Evolutionary conservation across 2,329 filamentous ascomycete genomes (phyloP), one percentile per base, ranked within the genome.

Genomic region (Ceratocystis lukuohia): DNA sequence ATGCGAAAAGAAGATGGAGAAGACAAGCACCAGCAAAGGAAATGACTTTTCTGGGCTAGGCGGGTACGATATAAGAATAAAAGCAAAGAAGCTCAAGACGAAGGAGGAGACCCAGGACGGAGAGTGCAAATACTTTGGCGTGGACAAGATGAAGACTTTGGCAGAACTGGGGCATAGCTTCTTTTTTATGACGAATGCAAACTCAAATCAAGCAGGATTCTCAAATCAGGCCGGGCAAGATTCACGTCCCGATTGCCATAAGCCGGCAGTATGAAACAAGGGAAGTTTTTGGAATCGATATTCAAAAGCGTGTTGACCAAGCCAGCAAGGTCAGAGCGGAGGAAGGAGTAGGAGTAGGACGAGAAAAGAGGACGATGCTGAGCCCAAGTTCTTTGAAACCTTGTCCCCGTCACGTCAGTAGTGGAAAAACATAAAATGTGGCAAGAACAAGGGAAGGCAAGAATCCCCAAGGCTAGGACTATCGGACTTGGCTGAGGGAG

Each of bases 201-300:
- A 37, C 56, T 59, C 56, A 59, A 59, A 59, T 37, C 56, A 59
- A 53, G 48, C n/a, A 53, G 22, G n/a, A 53, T 53, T 53, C n/a
- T 8, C 48, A 8, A 53, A 53, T n/a, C 48, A 41, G 12, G 22
- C n/a, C 48, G 12, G 25, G 48, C 48, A 25, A 53, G 22, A 28
- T 53, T 28, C 48, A 53, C 48, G 37, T 10, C 3, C 12, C 4
- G 8, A 5, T 41, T 41, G 12, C 10, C 37, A 41, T 41, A 53
- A 28, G 48, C 8, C 48, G 37, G 37, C 17, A n/a, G 56, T 15
- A 59, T 59, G 56, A 59, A 59, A 59, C 56, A 59, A 59, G 56
- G 56, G 10, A 33, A 30, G 28, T 15, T n/a, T 20, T 59, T 37
- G 15, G 56, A 33, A 28, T 59, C 7, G 25, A n/a, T 17, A 37